Percentiles rank a stretch among this genome's conserved stretches.
Evolutionary conservation across 129 eudicot genomes (phyloP).

Genomic region (Flaveria sonorensis): DNA sequence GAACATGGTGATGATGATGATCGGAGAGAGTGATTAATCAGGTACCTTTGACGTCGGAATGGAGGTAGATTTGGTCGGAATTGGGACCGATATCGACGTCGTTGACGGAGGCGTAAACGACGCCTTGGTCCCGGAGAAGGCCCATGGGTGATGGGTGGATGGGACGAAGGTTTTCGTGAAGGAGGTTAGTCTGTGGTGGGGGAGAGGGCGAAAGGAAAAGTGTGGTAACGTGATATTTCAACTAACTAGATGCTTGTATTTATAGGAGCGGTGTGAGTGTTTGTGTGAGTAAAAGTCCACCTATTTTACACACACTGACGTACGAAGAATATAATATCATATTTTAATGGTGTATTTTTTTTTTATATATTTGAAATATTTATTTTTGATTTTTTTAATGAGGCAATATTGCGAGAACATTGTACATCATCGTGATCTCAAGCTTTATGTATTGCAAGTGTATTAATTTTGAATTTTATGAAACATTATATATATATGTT

Average conservation of each 20-base stretch:
- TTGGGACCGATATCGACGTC: slow-evolving; percentile 73
- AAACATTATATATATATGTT: too few relatives aligned
- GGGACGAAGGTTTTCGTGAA: slow-evolving; percentile 15
- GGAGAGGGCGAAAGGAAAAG: not conserved
- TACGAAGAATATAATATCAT: too few relatives aligned
- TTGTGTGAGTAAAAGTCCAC: not conserved
- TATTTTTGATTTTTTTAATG: not conserved
- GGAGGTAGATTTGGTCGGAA: slow-evolving; percentile 60
- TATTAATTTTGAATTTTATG: too few relatives aligned
- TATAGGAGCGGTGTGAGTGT: slow-evolving; percentile 31
- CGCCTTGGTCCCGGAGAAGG: slow-evolving; percentile 52
- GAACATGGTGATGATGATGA: not conserved
- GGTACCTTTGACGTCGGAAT: slow-evolving; percentile 89
- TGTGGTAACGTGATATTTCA: slow-evolving; percentile 29
- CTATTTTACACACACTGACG: not conserved
- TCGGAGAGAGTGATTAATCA: not conserved
- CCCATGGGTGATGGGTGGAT: slow-evolving; percentile 52
- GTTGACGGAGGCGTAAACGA: slow-evolving; percentile 66
- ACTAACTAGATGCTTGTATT: slow-evolving; percentile 26
- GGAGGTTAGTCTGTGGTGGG: slow-evolving; percentile 17
- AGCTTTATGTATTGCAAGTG: not conserved
- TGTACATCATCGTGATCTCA: not conserved
- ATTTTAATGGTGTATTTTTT: not conserved
- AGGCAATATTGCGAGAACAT: not conserved
- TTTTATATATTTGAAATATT: too few relatives aligned